These are phyloP conservation scores for Trichoderma gamsii DNA, from an alignment of 495 filamentous ascomycete species.

Conservation along the genomic window DNA sequence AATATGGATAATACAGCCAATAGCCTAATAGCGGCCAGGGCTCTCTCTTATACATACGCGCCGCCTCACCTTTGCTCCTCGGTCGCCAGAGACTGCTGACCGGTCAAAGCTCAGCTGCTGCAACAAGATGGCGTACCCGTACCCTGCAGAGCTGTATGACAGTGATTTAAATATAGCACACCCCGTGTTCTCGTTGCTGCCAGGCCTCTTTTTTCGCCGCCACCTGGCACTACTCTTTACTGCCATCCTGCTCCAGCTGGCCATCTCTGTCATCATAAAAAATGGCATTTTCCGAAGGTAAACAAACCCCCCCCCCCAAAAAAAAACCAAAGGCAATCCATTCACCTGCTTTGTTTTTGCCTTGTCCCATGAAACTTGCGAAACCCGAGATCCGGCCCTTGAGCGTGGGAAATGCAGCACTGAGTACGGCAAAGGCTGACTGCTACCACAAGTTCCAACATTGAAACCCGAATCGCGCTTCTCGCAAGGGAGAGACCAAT, in stretches of 20 bases:
- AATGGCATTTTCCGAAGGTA: constrained; percentile 2
- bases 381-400: no score
- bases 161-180: neutral
- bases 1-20: constrained; percentile 1
- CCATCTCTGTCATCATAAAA: neutral
- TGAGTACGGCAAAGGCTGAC: no score
- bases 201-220: neutral
- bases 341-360: no score
- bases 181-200: neutral
- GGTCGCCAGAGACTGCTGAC: neutral
- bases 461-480: neutral
- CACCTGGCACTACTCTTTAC: neutral
- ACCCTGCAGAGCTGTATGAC: neutral
- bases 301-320: neutral
- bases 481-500: neutral
- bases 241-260: neutral
- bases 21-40: neutral
- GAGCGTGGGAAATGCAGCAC: no score
- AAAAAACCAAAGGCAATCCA: neutral
- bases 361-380: no score
- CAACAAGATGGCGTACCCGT: neutral
- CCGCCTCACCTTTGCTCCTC: no score
- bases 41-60: no score
- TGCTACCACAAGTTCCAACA: neutral
- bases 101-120: neutral